Base-by-base conservation (phyloP, 331 rosid genomes). In the Prunus yedoensis region DNA sequence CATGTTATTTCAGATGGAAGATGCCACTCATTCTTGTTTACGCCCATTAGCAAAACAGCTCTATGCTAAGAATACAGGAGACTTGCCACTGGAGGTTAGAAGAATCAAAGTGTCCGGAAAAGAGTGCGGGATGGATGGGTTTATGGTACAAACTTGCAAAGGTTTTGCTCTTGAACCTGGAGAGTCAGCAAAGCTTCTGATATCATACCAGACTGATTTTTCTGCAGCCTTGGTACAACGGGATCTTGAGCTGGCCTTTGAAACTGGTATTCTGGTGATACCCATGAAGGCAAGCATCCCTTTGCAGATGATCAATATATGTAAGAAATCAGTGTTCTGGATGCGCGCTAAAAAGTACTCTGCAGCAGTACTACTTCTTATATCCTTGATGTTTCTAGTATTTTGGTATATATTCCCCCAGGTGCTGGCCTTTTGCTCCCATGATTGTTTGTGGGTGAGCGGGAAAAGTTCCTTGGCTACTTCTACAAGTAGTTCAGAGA, bases 201-300 rank as follows among this genome's bases (percentile, higher is more conserved):
- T 90, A 73, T 92, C 96, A 8, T 90, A 92, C 84, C 92, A 88
- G 80, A 85, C 87, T 1, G 96, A 90, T 90, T 85, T 89, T 84
- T 92, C 97, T 62, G 85, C 91, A 23, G 78, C 87, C 41, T 77
- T 80, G 79, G 86, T 92, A 72, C 90, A 83, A 71, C 88, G 94
- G 61, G 92, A 94, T 85, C 97, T 94, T 71, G 97, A 94, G 80
- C 82, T 94, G 71, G 86, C 80, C 75, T 79, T 92, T 89, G 85
- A 81, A 47, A 84, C 88, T 74, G 99, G 97, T 75, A 88, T 89
- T 82, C 78, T 89, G 74, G 87, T 90, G 76, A 79, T 90, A 76
- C 99, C 97, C 70, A 80, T 94, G 90, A 88, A 90, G 84, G 96
- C 92, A 16, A 89, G 87, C 81, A 86, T 88, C 21, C 91, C 99